Percentiles rank a stretch among this genome's conserved stretches.
phyloP scores from a whole-genome alignment of 495 filamentous ascomycete genomes.

The Xylaria bambusicola region DNA sequence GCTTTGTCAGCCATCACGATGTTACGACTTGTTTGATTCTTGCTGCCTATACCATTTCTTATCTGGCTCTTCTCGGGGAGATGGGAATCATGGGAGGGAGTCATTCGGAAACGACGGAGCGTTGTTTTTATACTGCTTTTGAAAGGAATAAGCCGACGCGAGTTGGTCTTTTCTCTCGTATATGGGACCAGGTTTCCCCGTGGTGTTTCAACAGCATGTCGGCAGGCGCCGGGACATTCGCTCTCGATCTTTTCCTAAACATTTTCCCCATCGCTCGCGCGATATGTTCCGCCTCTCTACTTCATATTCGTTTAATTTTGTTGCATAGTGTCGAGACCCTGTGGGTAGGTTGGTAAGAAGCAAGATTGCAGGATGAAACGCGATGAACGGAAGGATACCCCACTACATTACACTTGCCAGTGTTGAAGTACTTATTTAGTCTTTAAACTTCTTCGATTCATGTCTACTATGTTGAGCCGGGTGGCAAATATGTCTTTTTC shows the following conservation, averaged over 20 bases:
- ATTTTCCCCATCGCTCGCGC: slow-evolving; percentile 35
- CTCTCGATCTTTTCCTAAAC: slow-evolving; percentile 37
- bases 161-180: slow-evolving; percentile 18
- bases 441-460: slow-evolving; percentile 26
- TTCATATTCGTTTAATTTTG: slow-evolving; percentile 25
- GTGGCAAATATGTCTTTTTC: slow-evolving; percentile 22
- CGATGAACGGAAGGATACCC: slow-evolving; percentile 39
- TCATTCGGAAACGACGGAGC: slow-evolving; percentile 28
- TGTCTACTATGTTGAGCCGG: slow-evolving; percentile 34
- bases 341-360: slow-evolving; percentile 28
- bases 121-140: slow-evolving; percentile 26
- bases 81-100: slow-evolving; percentile 37
- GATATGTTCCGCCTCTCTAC: slow-evolving; percentile 26
- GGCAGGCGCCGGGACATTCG: slow-evolving; percentile 37
- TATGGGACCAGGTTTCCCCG: slow-evolving; percentile 22
- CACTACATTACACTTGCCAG: slow-evolving; percentile 30
- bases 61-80: slow-evolving; percentile 27
- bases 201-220: slow-evolving; percentile 25
- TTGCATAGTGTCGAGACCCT: slow-evolving; percentile 32
- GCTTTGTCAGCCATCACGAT: slow-evolving; percentile 36
- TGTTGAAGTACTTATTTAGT: slow-evolving; percentile 28
- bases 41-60: slow-evolving; percentile 34
- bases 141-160: slow-evolving; percentile 23
- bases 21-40: slow-evolving; percentile 36
- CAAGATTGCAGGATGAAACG: slow-evolving; percentile 41